Conservation (phyloP, 73 alveolate genomes). For the Paramecium sexaurelia region DNA sequence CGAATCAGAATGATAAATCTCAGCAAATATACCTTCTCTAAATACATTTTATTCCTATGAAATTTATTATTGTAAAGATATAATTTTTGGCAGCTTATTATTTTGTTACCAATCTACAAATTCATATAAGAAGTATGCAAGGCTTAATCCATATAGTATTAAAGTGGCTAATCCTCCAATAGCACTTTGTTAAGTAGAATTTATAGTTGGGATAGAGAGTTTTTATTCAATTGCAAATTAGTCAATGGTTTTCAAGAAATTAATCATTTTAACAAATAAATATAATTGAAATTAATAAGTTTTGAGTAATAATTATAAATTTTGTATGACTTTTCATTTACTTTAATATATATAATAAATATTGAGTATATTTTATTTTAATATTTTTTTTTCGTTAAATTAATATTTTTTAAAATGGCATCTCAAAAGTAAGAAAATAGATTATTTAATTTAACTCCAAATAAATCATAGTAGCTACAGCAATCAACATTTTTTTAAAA, state of each 20-base stretch:
- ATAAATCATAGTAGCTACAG: background rate
- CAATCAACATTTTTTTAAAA: slow-evolving; percentile 20
- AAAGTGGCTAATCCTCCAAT: slow-evolving; percentile 20
- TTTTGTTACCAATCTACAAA: background rate
- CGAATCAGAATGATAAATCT: background rate
- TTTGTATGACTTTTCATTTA: too few relatives aligned
- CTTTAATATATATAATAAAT: background rate
- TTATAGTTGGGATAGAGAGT: background rate
- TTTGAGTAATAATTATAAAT: too few relatives aligned
- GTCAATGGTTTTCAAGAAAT: background rate
- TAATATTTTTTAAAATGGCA: background rate
- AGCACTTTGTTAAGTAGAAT: background rate
- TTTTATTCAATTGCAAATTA: background rate
- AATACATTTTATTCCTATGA: background rate
- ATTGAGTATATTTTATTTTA: background rate
- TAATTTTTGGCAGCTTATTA: background rate
- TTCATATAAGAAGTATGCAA: background rate
- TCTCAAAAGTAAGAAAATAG: background rate
- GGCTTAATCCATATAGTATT: background rate
- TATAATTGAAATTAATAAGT: too few relatives aligned
- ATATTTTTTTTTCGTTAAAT: background rate
- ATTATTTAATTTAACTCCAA: slow-evolving; percentile 4
- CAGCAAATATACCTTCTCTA: background rate
- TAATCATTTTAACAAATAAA: background rate
- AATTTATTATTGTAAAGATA: background rate